Base-by-base conservation (phyloP, 73 alveolate genomes). In the Paramecium caudatum region DNA sequence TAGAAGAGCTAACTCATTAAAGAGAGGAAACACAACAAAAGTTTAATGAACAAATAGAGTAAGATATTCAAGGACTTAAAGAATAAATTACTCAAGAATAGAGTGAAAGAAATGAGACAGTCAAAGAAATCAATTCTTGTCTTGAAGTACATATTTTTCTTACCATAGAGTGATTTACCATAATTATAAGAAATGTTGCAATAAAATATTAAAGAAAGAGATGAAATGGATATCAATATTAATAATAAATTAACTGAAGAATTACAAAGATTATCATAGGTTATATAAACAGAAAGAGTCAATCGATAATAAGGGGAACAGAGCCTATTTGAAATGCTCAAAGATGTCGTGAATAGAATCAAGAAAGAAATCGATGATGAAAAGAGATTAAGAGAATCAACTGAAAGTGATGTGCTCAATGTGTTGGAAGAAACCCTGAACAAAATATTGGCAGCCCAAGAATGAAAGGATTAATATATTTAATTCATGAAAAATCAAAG, bases 311-410 rank as follows among this genome's bases (percentile, higher is more conserved):
- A 74, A 19, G 39, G 69, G 6, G 88, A 74, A 21, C 5, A 30
- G 43, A 21, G 45, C 15, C 4, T 74, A 8, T 74, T 74, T 39
- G 88, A 74, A 15, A 74, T 74, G 88, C 16, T 74, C 12, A 74
- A 74, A 45, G 88, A 74, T 16, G 88, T 74, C 12, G 88, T 74
- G 47, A 74, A 74, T 41, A 74, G 88, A 8, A 74, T 74, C 1
- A 74, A 74, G 65, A 45, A 37, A 27, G 88, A 74, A 34, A 37
- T 74, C 17, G 88, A 74, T 4, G 17, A 74, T 3, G 88, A 74
- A 47, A 19, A 45, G 43, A 3, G 1, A 1, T 1, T n/a, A 15
- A 74, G 88, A 45, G 88, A 74, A 25, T 34, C 32, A 1, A 74
- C 88, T 74, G 88, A 74, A 41, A 37, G 43, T 45, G 62, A 74